Percentiles rank a stretch among this genome's conserved stretches.
phyloP scores from a whole-genome alignment of 2,329 filamentous ascomycete species.

The Sodiomyces alkalinus region DNA sequence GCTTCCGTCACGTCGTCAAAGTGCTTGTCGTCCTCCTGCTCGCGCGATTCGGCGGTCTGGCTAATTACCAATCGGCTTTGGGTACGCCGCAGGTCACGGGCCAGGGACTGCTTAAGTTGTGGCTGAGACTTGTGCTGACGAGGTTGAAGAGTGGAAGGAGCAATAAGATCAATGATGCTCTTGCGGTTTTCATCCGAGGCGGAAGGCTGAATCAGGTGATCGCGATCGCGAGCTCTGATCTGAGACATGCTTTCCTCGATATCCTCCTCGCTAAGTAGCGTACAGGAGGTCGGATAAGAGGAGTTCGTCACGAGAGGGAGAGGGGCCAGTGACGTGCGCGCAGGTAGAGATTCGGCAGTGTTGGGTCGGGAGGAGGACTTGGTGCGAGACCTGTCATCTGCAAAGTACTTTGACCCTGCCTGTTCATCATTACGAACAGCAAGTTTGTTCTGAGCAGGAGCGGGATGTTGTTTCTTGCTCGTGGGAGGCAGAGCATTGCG shows the following conservation, averaged over 20 bases:
- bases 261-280: background rate
- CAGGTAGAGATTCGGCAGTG: no score
- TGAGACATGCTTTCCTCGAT: background rate
- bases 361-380: background rate
- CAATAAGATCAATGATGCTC: no score
- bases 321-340: no score
- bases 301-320: no score
- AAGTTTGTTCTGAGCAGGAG: constrained; percentile 3
- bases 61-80: constrained; percentile 24
- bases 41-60: background rate
- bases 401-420: no score
- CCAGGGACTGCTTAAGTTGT: constrained; percentile 25
- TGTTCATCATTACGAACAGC: constrained; percentile 5
- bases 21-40: constrained; percentile 4
- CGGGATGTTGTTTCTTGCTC: constrained; percentile 4
- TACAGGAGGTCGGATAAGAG: background rate
- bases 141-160: constrained; percentile 16
- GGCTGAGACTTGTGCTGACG: constrained; percentile 41
- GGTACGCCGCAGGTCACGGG: constrained; percentile 24
- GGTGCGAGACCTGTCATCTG: no score
- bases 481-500: constrained; percentile 5
- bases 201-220: no score
- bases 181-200: no score
- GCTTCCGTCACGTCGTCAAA: constrained; percentile 23
- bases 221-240: background rate